Conservation (phyloP, 2,329 filamentous ascomycete species). For the Chalaropsis thielavioides region DNA sequence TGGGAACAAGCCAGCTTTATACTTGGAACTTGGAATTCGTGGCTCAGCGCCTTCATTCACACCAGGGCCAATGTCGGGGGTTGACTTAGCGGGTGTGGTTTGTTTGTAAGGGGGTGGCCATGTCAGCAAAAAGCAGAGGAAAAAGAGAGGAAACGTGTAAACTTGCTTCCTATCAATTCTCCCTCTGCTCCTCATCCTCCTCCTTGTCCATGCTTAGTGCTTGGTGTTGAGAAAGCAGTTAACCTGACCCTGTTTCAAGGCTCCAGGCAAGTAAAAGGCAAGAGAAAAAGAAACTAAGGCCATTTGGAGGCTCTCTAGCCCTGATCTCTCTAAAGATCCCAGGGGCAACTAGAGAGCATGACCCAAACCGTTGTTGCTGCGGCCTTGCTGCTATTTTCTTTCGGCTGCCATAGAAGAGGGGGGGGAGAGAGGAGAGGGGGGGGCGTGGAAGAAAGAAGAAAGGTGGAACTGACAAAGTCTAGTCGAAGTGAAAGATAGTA, state of each 20-base stretch:
- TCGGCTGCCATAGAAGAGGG: not conserved
- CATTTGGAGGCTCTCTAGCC: conserved; percentile 1
- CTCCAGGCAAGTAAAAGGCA: not conserved
- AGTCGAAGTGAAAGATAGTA: not conserved
- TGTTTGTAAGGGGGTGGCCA: conserved; percentile 7
- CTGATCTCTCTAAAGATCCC: conserved; percentile 4
- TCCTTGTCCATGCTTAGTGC: not conserved
- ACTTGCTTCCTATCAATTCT: conserved; percentile 3
- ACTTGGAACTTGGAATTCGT: not conserved
- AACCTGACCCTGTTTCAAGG: not conserved
- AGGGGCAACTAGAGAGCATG: conserved; percentile 6
- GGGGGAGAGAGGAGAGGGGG: not conserved
- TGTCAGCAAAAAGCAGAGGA: not conserved
- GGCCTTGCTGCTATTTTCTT: not conserved
- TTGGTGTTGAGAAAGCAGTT: conserved; percentile 1
- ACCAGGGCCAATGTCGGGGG: not conserved
- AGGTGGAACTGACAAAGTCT: not conserved
- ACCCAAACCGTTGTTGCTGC: not conserved
- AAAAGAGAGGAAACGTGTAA: conserved; percentile 15
- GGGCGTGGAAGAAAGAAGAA: not conserved
- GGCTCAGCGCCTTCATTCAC: conserved; percentile 1
- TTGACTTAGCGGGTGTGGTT: conserved; percentile 1
- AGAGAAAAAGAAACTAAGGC: not conserved
- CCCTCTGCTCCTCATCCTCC: conserved; percentile 3
- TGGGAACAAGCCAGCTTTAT: conserved; percentile 13